Conservation (phyloP, 371 early-diverging fungal species). For the Apophysomyces trapeziformis region DNA sequence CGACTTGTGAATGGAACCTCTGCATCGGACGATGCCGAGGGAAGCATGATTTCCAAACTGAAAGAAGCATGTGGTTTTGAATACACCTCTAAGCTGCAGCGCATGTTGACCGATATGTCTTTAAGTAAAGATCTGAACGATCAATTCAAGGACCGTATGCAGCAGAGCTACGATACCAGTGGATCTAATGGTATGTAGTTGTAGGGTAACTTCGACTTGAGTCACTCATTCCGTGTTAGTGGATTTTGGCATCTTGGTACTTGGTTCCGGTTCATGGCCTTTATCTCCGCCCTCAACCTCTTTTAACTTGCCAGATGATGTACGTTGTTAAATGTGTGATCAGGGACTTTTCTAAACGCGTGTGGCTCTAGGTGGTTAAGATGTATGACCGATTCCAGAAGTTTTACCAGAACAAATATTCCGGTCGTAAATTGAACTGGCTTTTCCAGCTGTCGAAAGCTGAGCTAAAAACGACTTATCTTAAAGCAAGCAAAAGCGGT, state of each 20-base stretch:
- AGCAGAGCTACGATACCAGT: slow-evolving; percentile 47
- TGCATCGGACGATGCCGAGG: slow-evolving; percentile 78
- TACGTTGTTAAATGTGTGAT: slow-evolving; percentile 27
- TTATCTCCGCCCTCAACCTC: slow-evolving; percentile 73
- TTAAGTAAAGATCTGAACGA: slow-evolving; percentile 75
- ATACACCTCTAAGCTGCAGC: slow-evolving; percentile 86
- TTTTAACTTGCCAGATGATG: slow-evolving; percentile 85
- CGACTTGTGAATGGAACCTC: slow-evolving; percentile 77
- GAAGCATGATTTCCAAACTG: slow-evolving; percentile 69
- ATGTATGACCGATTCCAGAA: slow-evolving; percentile 81
- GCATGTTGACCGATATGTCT: slow-evolving; percentile 91
- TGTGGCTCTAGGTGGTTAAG: slow-evolving; percentile 56
- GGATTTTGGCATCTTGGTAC: slow-evolving; percentile 87
- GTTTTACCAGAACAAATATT: slow-evolving; percentile 84
- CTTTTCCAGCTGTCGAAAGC: slow-evolving; percentile 89
- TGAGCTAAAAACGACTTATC: slow-evolving; percentile 85
- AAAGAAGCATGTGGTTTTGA: slow-evolving; percentile 86
- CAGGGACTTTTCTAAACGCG: not conserved
- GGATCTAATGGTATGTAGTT: slow-evolving; percentile 39
- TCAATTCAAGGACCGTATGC: slow-evolving; percentile 58
- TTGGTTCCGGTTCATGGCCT: slow-evolving; percentile 93
- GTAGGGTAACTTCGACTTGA: not conserved
- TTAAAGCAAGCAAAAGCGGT: slow-evolving; percentile 68
- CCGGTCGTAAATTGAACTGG: slow-evolving; percentile 90
- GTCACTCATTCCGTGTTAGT: slow-evolving; percentile 36